Base-by-base conservation (phyloP, 1,284 basidiomycete genomes). In the Golubevia sp. region DNA sequence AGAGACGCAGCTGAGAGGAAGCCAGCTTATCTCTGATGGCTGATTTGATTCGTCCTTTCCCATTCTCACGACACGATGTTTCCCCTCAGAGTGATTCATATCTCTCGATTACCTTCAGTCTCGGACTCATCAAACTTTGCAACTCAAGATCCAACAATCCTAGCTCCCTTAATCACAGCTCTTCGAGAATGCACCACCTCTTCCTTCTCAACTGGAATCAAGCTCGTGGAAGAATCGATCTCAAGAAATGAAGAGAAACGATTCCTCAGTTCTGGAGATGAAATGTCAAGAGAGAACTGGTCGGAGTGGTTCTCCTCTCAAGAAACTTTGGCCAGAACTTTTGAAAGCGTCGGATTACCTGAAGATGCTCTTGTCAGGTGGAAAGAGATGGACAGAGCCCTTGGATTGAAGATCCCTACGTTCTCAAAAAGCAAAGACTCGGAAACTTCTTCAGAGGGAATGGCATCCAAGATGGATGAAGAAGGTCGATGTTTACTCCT, bases 91-190 rank as follows among this genome's bases (percentile, higher is more conserved):
- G 30, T 34, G 30, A 34, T 34, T 34, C 30, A 34, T 11, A 34
- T 34, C 11, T 34, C 30, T 34, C 30, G 30, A 34, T 34, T 34
- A 34, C 30, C 30, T 34, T 11, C 30, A 34, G 30, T 34, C 11
- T 34, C 30, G 5, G 30, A 34, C 30, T 34, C 30, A 5, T 34
- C 30, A 34, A 34, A 11, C 11, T 34, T 34, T 11, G 30, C 30
- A 34, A 34, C 5, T 34, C 26, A 23, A 48, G 80, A 83, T 54
- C 76, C 80, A 6, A 76, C 76, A 21, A 64, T 80, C 24, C 81
- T 78, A 68, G 74, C 74, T 11, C 79, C 81, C 59, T 63, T 83
- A 23, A 59, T 81, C 23, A 73, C 70, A 3, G 67, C 69, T 51
- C 70, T 82, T 66, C 74, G 75, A 54, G 74, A 77, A 27, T 65